phyloP scores from a whole-genome alignment of 116 monocot genomes.

The Iris pallida region DNA sequence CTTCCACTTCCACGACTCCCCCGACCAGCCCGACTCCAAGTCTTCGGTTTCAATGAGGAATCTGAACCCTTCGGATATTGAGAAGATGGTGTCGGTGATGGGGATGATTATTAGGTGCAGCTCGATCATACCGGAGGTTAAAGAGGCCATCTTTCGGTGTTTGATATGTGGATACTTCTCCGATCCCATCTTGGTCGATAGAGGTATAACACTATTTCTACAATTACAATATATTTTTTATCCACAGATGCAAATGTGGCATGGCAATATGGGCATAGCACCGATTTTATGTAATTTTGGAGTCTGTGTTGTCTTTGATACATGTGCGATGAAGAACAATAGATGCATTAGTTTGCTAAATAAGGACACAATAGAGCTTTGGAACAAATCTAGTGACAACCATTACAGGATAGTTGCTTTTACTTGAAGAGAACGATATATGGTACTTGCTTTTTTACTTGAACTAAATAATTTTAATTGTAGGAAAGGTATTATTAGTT shows the following conservation, averaged over 20 bases:
- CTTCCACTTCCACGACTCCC: constrained; percentile 52
- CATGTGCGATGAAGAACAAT: not conserved
- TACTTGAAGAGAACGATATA: too few species aligned
- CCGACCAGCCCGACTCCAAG: constrained; percentile 20
- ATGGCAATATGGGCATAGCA: too few species aligned
- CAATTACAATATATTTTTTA: too few species aligned
- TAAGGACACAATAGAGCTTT: too few species aligned
- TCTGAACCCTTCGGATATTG: constrained; percentile 95
- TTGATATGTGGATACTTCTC: constrained; percentile 88
- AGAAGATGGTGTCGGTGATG: constrained; percentile 95
- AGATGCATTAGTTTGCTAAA: not conserved
- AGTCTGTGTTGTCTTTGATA: too few species aligned
- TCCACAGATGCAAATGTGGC: too few species aligned
- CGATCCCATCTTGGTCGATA: constrained; percentile 72
- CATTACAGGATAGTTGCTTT: too few species aligned
- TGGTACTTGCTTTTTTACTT: too few species aligned
- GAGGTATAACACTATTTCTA: constrained; percentile 39
- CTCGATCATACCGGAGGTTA: constrained; percentile 91
- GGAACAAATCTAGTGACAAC: too few species aligned
- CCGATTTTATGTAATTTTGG: too few species aligned
- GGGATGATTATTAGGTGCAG: constrained; percentile 96
- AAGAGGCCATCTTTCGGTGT: constrained; percentile 88
- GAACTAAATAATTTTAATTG: too few species aligned
- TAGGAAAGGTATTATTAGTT: too few species aligned
- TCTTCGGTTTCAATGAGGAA: constrained; percentile 79